Evolutionary conservation across 129 eudicot genomes (phyloP).

Genomic region (Ambrosia artemisiifolia): DNA sequence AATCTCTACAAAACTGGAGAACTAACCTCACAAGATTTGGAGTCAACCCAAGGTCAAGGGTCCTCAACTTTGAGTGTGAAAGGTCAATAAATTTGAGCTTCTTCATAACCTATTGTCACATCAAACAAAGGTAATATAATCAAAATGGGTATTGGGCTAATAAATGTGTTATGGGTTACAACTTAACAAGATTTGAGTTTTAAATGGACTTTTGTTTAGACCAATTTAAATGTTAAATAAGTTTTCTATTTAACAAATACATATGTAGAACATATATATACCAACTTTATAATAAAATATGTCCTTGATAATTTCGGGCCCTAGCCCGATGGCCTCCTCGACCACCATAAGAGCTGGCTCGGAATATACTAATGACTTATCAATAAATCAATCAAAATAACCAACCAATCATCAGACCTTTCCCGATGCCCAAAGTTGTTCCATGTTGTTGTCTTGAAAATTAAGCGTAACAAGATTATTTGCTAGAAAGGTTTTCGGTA

Average conservation of each 20-base stretch:
- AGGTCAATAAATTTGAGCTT: conserved; percentile 25
- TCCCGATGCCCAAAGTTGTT: conserved; percentile 13
- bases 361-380: neutral
- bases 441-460: conserved; percentile 2
- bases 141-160: too few species aligned
- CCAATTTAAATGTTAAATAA: too few species aligned
- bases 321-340: too few species aligned
- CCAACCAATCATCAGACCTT: conserved; percentile 6
- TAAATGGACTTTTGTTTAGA: too few species aligned
- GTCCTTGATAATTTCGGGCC: too few species aligned
- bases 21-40: conserved; percentile 24
- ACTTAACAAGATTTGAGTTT: too few species aligned
- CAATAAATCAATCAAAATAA: neutral
- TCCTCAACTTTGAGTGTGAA: neutral
- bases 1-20: conserved; percentile 10
- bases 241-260: too few species aligned
- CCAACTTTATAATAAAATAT: too few species aligned
- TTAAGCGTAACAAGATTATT: conserved; percentile 23
- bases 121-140: neutral
- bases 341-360: too few species aligned
- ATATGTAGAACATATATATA: too few species aligned
- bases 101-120: neutral
- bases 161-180: too few species aligned
- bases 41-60: conserved; percentile 16
- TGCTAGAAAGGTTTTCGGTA: conserved; percentile 10